These are phyloP conservation scores for Rostrohypoxylon terebratum DNA, from an alignment of 495 filamentous ascomycete genomes.

Conservation along the genomic window DNA sequence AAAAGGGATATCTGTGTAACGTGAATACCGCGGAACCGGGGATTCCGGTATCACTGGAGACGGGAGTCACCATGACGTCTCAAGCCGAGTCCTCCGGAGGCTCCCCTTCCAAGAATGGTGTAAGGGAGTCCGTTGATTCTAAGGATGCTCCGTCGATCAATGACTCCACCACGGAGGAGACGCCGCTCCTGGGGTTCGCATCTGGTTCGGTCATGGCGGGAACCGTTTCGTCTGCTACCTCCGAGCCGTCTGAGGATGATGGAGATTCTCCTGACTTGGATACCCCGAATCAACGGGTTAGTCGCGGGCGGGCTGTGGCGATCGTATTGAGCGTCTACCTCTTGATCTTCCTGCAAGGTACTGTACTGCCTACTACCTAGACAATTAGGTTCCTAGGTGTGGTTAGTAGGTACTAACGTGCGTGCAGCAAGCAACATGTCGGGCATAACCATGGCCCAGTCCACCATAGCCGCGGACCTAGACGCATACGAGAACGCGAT, in stretches of 20 bases:
- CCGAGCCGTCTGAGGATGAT: conserved; percentile 33
- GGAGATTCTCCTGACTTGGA: conserved; percentile 35
- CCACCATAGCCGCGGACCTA: conserved; percentile 74
- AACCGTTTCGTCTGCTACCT: conserved; percentile 24
- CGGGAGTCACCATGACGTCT: conserved; percentile 17
- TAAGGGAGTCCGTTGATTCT: conserved; percentile 5
- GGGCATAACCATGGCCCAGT: conserved; percentile 79
- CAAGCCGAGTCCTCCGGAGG: conserved; percentile 20
- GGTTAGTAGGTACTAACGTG: conserved; percentile 30
- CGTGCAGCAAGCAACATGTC: conserved; percentile 76
- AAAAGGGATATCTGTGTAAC: background rate
- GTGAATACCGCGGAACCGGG: conserved; percentile 11
- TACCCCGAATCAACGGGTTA: conserved; percentile 47
- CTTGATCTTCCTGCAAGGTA: conserved; percentile 60
- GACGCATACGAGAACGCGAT: conserved; percentile 75
- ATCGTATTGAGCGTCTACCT: conserved; percentile 59
- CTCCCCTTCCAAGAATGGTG: background rate
- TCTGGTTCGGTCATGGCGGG: conserved; percentile 19
- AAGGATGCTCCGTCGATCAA: conserved; percentile 22
- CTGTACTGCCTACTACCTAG: background rate
- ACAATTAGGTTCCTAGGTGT: background rate
- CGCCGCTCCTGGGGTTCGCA: conserved; percentile 55
- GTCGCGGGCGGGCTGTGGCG: conserved; percentile 38
- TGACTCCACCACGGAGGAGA: conserved; percentile 50
- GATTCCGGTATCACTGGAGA: conserved; percentile 1